phyloP scores from a whole-genome alignment of 176 grass and related monocot genomes.

The Rhynchospora tenuis region DNA sequence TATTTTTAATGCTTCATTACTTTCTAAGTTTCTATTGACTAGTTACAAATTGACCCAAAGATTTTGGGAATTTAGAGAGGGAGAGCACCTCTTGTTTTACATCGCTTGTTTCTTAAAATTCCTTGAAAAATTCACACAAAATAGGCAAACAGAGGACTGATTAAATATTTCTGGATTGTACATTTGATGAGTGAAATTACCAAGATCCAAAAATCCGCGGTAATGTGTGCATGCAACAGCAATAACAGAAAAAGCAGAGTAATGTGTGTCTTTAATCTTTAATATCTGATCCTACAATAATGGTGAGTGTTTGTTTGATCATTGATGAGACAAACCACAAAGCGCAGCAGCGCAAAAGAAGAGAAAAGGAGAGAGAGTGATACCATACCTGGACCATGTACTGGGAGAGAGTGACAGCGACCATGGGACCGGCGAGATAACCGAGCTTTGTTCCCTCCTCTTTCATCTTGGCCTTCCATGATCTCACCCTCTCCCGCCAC shows the following conservation, averaged over 20 bases:
- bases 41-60: neutral
- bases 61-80: neutral
- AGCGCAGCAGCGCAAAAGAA: too few relatives aligned
- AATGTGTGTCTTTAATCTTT: too few relatives aligned
- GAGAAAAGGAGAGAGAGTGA: neutral
- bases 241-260: too few relatives aligned
- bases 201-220: too few relatives aligned
- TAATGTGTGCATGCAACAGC: too few relatives aligned
- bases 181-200: too few relatives aligned
- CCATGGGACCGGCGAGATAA: constrained; percentile 9
- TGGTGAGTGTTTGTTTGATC: too few relatives aligned
- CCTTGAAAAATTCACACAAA: neutral
- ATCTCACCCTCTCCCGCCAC: neutral
- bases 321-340: too few relatives aligned
- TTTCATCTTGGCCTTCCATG: neutral
- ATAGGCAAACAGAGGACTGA: too few relatives aligned
- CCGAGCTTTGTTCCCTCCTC: constrained; percentile 7
- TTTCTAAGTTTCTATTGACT: neutral
- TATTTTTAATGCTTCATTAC: neutral
- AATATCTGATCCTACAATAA: too few relatives aligned
- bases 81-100: neutral
- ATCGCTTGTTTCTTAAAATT: neutral
- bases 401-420: constrained; percentile 19
- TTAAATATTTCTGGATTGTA: too few relatives aligned
- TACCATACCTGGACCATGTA: constrained; percentile 4